phyloP scores from a whole-genome alignment of 2,329 filamentous ascomycete genomes.

The Curvularia eragrostidis region DNA sequence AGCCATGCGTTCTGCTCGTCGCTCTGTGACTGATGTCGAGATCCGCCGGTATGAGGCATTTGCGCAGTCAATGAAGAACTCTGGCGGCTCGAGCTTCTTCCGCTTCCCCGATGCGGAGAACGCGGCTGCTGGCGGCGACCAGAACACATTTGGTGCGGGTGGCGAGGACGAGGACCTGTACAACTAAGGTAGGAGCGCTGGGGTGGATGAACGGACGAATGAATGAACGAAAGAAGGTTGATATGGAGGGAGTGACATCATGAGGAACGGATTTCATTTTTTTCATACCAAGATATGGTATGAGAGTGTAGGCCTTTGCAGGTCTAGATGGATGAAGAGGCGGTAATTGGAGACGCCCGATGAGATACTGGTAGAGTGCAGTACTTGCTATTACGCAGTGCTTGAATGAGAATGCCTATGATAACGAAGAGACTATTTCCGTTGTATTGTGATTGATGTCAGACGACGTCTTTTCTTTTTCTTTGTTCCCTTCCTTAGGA shows the following conservation, averaged over 20 bases:
- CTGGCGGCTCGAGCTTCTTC: slow-evolving; percentile 95
- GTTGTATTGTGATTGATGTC: background rate
- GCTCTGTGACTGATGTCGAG: slow-evolving; percentile 95
- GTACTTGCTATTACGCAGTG: slow-evolving; percentile 10
- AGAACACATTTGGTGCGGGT: slow-evolving; percentile 74
- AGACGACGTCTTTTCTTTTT: background rate
- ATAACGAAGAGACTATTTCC: slow-evolving; percentile 1
- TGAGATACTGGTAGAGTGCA: slow-evolving; percentile 9
- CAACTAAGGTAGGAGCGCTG: slow-evolving; percentile 76
- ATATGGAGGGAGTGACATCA: slow-evolving; percentile 19
- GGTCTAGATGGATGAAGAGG: slow-evolving; percentile 26
- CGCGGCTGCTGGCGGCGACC: slow-evolving; percentile 55
- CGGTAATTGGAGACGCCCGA: slow-evolving; percentile 23
- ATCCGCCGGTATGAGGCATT: slow-evolving; percentile 98
- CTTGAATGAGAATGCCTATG: slow-evolving; percentile 21
- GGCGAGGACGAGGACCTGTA: slow-evolving; percentile 98
- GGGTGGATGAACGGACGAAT: slow-evolving; percentile 6
- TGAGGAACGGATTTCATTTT: slow-evolving; percentile 26
- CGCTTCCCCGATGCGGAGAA: slow-evolving; percentile 75
- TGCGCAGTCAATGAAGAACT: slow-evolving; percentile 98
- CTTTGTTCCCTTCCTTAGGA: background rate
- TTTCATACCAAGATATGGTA: slow-evolving; percentile 19
- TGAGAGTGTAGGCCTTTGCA: slow-evolving; percentile 10
- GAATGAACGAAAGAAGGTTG: slow-evolving; percentile 10
- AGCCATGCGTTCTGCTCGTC: slow-evolving; percentile 93